phyloP scores from a whole-genome alignment of 1,284 basidiomycete species.

The Moesziomyces globuligerus region DNA sequence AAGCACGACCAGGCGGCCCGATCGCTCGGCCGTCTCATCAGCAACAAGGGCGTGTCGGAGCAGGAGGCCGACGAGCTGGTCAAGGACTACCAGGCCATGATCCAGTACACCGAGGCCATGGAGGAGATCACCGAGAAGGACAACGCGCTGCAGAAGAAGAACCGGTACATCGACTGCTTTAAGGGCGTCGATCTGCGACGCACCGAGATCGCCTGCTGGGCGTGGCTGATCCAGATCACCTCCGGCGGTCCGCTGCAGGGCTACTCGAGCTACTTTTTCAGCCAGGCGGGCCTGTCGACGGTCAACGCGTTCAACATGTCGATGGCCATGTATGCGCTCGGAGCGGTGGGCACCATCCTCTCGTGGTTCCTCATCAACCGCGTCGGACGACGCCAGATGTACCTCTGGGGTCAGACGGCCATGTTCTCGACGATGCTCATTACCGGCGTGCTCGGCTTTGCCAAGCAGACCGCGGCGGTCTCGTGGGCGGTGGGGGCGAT shows the following conservation, averaged over 20 bases:
- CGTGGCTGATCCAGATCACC: constrained; percentile 66
- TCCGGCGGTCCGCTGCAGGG: constrained; percentile 63
- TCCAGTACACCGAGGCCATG: constrained; percentile 69
- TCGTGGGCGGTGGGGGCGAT: constrained; percentile 68
- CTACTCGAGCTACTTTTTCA: constrained; percentile 68
- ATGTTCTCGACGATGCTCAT: constrained; percentile 67
- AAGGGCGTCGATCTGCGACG: constrained; percentile 68
- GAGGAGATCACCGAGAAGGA: constrained; percentile 68
- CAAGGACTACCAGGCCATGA: constrained; percentile 69
- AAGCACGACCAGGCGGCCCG: constrained; percentile 69
- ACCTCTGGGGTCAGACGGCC: constrained; percentile 70
- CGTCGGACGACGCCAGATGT: constrained; percentile 69
- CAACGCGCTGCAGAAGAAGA: constrained; percentile 61
- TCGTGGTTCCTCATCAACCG: constrained; percentile 69
- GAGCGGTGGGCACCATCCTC: constrained; percentile 67
- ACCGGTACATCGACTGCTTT: constrained; percentile 70
- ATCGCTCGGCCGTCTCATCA: constrained; percentile 65
- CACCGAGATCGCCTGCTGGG: constrained; percentile 68
- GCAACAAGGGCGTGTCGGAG: constrained; percentile 52
- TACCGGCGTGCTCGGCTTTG: constrained; percentile 69
- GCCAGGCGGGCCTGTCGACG: constrained; percentile 68
- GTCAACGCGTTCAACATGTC: constrained; percentile 68
- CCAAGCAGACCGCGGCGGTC: constrained; percentile 33
- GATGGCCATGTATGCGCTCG: constrained; percentile 68
- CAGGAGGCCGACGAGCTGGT: constrained; percentile 68